These are phyloP conservation scores for Tylopilus sp. DNA, from an alignment of 1,284 basidiomycete genomes.

Conservation along the genomic window DNA sequence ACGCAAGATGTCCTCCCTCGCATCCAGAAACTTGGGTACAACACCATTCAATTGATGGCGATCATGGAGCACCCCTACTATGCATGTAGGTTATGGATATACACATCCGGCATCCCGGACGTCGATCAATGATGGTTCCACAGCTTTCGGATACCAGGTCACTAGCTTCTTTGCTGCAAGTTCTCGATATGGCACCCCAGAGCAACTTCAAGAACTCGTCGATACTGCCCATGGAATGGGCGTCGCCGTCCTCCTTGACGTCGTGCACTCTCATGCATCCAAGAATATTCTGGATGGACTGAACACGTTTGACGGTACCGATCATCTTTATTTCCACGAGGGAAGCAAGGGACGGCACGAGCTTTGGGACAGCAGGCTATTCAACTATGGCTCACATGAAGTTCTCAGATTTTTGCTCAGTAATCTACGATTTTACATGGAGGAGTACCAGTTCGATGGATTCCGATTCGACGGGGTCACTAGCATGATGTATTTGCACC, in stretches of 20 bases:
- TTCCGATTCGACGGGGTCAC: constrained; percentile 99
- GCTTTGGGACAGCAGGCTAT: constrained; percentile 94
- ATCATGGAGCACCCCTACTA: constrained; percentile 99
- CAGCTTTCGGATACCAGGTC: constrained; percentile 96
- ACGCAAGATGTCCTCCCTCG: constrained; percentile 80
- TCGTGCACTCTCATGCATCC: constrained; percentile 97
- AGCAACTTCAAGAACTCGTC: constrained; percentile 93
- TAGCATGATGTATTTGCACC: constrained; percentile 98
- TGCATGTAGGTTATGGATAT: constrained; percentile 63
- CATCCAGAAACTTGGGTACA: constrained; percentile 92
- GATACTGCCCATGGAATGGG: constrained; percentile 95
- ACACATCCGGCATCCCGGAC: constrained; percentile 1
- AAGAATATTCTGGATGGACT: constrained; percentile 97
- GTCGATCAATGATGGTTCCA: constrained; percentile 10
- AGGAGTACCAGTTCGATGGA: constrained; percentile 94
- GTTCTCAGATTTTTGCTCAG: constrained; percentile 92
- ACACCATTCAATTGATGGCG: constrained; percentile 96
- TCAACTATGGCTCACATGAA: constrained; percentile 95
- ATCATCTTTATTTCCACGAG: constrained; percentile 96
- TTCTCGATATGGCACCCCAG: constrained; percentile 91
- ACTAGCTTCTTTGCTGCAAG: constrained; percentile 98
- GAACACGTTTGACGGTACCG: constrained; percentile 94
- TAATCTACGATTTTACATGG: constrained; percentile 94
- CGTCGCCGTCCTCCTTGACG: constrained; percentile 89
- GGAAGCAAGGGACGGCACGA: constrained; percentile 89